Base-by-base conservation (phyloP, 2,329 filamentous ascomycete genomes). In the Hirsutella thompsonii region DNA sequence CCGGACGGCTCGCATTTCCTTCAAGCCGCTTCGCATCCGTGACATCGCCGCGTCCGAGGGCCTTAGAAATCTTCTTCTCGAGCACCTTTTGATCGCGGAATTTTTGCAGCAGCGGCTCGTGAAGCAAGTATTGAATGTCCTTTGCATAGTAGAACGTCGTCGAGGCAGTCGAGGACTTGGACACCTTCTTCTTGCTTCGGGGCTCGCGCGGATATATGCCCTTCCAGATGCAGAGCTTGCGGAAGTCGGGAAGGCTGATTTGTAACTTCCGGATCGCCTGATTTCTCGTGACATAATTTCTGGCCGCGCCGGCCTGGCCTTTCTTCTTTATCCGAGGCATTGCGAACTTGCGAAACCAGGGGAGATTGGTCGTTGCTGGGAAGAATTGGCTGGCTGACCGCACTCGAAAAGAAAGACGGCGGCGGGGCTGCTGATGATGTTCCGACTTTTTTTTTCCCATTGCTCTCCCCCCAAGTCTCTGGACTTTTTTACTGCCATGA, bases 151-250 rank as follows among this genome's bases (percentile, higher is more conserved):
- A 83, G 53, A 96, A 98, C 47, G 92, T 98, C 21, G 90, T 96
- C 42, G 83, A 89, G 46, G 83, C 80, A 29, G 85, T 94, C 20
- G 88, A 79, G 45, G 85, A 87, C 65, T 93, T 94, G 58, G 83
- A 86, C 34, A 85, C 92, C 76, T 95, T 95, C 72, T 94, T 95
- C 72, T 88, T 90, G 70, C 83, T 94, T 58, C 92, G 79, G 48
- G 92, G 92, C 70, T 98, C 92, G 56, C 92, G 84, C 50, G 92
- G 92, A 66, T 95, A 98, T 62, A 98, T 96, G 55, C 89, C 92
- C 72, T 96, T 96, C 82, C 94, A 98, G 63, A 98, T 98, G 69
- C 92, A 98, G 60, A 98, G 75, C 68, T 94, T 83, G 67, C 92
- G 82, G 68, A 98, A 98, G 67, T 98, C 92, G 51, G 89, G 88